These are phyloP conservation scores for Mediolabrus comicus DNA, from an alignment of 108 stramenopile genomes.

Conservation along the genomic window DNA sequence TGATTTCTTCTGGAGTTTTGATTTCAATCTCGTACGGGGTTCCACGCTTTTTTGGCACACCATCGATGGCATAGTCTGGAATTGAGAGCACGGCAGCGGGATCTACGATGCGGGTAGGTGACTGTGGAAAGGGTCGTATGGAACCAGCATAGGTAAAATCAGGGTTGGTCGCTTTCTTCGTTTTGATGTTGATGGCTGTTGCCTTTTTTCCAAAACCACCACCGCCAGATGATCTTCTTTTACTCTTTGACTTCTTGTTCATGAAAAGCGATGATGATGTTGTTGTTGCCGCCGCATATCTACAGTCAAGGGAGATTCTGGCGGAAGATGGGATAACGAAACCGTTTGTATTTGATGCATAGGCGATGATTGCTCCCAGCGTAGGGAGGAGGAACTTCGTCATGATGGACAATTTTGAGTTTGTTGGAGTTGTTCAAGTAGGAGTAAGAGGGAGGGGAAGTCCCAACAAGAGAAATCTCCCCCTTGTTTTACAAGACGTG, in stretches of 20 bases:
- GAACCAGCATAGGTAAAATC: conserved; percentile 67
- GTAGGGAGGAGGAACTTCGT: not conserved
- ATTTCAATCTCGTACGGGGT: conserved; percentile 62
- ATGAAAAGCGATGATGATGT: conserved; percentile 6
- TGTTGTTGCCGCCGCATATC: no score
- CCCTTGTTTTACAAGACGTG: no score
- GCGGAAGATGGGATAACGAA: not conserved
- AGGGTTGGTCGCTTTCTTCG: conserved; percentile 6
- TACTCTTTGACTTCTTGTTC: conserved; percentile 10
- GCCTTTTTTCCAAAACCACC: conserved; percentile 25
- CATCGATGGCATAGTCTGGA: conserved; percentile 81
- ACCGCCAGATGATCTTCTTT: not conserved
- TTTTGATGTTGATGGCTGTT: conserved; percentile 15
- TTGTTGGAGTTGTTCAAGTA: no score
- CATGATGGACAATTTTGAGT: no score
- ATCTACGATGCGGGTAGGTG: conserved; percentile 62
- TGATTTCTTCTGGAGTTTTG: conserved; percentile 86
- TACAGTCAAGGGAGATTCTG: not conserved
- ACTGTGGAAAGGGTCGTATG: conserved; percentile 61
- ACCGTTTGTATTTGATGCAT: not conserved
- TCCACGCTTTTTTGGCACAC: conserved; percentile 48
- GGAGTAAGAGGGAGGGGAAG: no score
- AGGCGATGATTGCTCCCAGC: not conserved
- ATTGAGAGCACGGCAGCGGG: conserved; percentile 32
- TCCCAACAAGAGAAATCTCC: no score